These are phyloP conservation scores for Talaromyces sp. DNA, from an alignment of 2,329 filamentous ascomycete genomes.

Conservation along the genomic window DNA sequence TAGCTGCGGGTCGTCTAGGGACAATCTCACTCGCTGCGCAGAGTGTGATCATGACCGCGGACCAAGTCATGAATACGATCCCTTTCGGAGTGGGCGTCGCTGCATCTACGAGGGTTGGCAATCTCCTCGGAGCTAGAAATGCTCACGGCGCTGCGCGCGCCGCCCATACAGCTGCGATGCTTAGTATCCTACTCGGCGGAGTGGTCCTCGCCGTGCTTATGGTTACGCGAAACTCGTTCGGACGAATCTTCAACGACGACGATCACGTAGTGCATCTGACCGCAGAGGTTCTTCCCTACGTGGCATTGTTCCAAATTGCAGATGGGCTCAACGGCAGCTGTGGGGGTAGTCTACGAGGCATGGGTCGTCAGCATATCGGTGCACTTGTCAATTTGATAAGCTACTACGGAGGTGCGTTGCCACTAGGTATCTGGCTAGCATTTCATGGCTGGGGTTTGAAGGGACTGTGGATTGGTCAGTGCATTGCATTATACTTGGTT, in stretches of 20 bases:
- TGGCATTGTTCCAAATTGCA: conserved; percentile 85
- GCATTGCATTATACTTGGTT: conserved; percentile 74
- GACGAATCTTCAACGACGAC: conserved; percentile 77
- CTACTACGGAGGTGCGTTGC: conserved; percentile 79
- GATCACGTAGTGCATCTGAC: conserved; percentile 67
- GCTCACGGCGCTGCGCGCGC: conserved; percentile 64
- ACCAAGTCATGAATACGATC: conserved; percentile 79
- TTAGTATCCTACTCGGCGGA: conserved; percentile 66
- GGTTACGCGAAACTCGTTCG: conserved; percentile 68
- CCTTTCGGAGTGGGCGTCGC: conserved; percentile 84
- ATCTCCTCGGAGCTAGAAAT: conserved; percentile 68
- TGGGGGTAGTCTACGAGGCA: conserved; percentile 73
- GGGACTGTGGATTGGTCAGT: conserved; percentile 81
- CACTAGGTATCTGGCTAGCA: conserved; percentile 76
- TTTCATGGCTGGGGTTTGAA: conserved; percentile 80
- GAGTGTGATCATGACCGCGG: conserved; percentile 83
- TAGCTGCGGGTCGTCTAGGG: conserved; percentile 75
- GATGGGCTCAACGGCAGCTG: conserved; percentile 83
- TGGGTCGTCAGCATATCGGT: conserved; percentile 82
- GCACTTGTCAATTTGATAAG: conserved; percentile 76
- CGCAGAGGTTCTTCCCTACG: conserved; percentile 76
- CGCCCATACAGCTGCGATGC: conserved; percentile 69
- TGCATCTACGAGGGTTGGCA: conserved; percentile 72
- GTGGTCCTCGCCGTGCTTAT: conserved; percentile 67
- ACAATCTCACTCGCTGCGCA: conserved; percentile 77